These are phyloP conservation scores for Yamadazyma jaroonii DNA, from an alignment of 1,139 yeast genomes.

Conservation along the genomic window DNA sequence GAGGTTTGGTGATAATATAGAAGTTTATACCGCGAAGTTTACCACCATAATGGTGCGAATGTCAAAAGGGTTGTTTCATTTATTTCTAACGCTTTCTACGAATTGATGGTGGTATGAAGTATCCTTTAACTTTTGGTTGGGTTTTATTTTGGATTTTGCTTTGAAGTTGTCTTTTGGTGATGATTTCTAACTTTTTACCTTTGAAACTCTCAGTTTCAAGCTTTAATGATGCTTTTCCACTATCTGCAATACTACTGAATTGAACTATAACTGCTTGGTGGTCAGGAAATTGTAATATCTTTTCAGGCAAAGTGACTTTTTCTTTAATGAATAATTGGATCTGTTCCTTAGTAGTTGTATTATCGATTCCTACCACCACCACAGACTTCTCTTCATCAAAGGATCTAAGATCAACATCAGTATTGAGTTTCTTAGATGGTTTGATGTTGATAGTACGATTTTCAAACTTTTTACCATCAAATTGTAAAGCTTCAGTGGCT, in stretches of 20 bases:
- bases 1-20: no score
- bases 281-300: slow-evolving; percentile 32
- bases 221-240: slow-evolving; percentile 57
- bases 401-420: slow-evolving; percentile 7
- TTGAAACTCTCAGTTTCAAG: slow-evolving; percentile 44
- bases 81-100: not conserved
- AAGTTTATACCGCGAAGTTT: no score
- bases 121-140: no score
- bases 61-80: no score
- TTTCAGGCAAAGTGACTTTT: slow-evolving; percentile 31
- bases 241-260: slow-evolving; percentile 41
- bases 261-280: slow-evolving; percentile 45
- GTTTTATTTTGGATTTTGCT: slow-evolving; percentile 2
- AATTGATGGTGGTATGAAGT: not conserved
- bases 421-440: slow-evolving; percentile 11
- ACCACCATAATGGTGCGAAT: no score
- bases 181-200: slow-evolving; percentile 31
- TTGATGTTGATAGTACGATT: slow-evolving; percentile 45
- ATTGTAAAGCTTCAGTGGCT: slow-evolving; percentile 38
- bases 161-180: slow-evolving; percentile 32
- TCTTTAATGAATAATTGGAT: slow-evolving; percentile 29
- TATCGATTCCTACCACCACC: slow-evolving; percentile 45
- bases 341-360: slow-evolving; percentile 44
- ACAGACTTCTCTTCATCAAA: slow-evolving; percentile 33
- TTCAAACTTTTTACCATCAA: slow-evolving; percentile 34